These are phyloP conservation scores for Fusarium sp. DNA, from an alignment of 2,329 filamentous ascomycete species.

Conservation along the genomic window DNA sequence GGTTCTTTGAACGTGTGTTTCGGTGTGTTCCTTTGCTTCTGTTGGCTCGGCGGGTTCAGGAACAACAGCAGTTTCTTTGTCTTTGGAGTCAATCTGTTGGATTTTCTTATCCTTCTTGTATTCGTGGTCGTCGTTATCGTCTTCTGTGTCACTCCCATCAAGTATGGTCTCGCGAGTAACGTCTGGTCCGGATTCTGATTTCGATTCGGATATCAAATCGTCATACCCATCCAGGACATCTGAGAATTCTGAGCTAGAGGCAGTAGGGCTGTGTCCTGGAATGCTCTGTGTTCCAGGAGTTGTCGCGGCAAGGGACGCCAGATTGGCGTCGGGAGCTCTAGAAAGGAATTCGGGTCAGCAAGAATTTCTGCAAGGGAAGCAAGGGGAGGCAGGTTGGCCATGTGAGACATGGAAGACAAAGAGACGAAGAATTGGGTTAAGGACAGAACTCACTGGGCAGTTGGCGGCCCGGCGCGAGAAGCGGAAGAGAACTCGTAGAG, in stretches of 20 bases:
- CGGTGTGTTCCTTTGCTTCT: conserved; percentile 9
- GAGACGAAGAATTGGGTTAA: conserved; percentile 10
- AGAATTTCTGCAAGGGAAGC: conserved; percentile 20
- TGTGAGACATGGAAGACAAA: conserved; percentile 22
- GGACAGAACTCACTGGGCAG: conserved; percentile 46
- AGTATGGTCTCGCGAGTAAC: conserved; percentile 44
- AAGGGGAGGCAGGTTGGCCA: conserved; percentile 7
- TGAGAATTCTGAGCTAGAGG: conserved; percentile 58
- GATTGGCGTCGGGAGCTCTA: conserved; percentile 46
- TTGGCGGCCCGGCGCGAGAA: conserved; percentile 35
- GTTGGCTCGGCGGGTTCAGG: conserved; percentile 27
- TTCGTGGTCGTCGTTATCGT: conserved; percentile 43
- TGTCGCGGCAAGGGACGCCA: conserved; percentile 42
- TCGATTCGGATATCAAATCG: conserved; percentile 56
- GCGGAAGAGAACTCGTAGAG: conserved; percentile 68
- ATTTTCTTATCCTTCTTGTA: conserved; percentile 49
- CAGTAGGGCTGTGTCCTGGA: conserved; percentile 58
- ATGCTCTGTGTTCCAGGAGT: conserved; percentile 53
- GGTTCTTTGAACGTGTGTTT: conserved; percentile 48
- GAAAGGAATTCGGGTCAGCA: conserved; percentile 48
- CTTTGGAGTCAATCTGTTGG: conserved; percentile 37
- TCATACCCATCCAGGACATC: conserved; percentile 60
- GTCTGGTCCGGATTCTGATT: conserved; percentile 47
- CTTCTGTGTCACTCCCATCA: conserved; percentile 45
- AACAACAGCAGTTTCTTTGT: conserved; percentile 37